Evolutionary conservation across 805 yeast genomes (phyloP).

Genomic region (Starmera caribaea): DNA sequence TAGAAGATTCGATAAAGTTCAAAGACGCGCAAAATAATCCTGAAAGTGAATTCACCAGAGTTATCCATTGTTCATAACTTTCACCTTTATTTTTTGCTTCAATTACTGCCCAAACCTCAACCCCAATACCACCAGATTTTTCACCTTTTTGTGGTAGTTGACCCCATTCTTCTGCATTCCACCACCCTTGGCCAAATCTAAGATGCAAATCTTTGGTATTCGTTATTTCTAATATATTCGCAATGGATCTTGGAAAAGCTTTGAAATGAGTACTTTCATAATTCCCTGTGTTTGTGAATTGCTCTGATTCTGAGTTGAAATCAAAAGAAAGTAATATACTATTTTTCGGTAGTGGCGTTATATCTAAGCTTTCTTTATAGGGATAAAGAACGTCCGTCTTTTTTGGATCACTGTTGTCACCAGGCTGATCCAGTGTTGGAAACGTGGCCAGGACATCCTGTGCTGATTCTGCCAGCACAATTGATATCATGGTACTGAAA

Average conservation of each 20-base stretch:
- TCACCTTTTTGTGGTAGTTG: conserved; percentile 62
- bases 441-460: no score
- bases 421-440: no score
- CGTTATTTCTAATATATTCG: conserved; percentile 62
- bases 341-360: conserved; percentile 70
- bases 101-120: conserved; percentile 82
- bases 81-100: conserved; percentile 47
- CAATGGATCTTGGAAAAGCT: conserved; percentile 72
- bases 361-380: conserved; percentile 50
- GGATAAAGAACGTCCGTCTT: conserved; percentile 16
- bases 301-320: conserved; percentile 53
- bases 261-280: conserved; percentile 38
- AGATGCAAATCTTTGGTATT: conserved; percentile 69
- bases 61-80: conserved; percentile 61
- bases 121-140: conserved; percentile 87
- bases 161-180: conserved; percentile 90
- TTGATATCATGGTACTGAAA: no score
- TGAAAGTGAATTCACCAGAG: conserved; percentile 64
- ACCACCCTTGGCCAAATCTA: conserved; percentile 89
- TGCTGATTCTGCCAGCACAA: no score
- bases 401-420: no score
- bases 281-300: conserved; percentile 16
- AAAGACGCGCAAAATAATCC: conserved; percentile 94
- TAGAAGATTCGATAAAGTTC: conserved; percentile 73
- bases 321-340: conserved; percentile 60